Conservation (phyloP, 2,329 filamentous ascomycete species). For the Calonectria hongkongensis region DNA sequence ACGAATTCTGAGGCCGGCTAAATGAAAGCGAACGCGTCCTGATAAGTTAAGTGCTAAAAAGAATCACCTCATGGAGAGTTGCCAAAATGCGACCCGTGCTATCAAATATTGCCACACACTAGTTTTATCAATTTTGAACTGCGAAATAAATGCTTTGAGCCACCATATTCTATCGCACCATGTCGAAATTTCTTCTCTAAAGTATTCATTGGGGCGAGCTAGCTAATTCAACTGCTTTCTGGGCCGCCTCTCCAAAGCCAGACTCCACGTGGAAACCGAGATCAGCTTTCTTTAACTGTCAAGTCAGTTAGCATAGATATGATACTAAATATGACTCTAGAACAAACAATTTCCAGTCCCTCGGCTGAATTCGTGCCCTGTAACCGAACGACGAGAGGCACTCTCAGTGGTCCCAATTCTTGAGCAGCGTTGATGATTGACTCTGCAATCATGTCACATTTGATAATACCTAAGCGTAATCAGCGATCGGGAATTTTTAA, state of each 20-base stretch:
- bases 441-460: conserved; percentile 71
- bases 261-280: conserved; percentile 62
- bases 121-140: too few relatives aligned
- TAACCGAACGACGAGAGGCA: conserved; percentile 67
- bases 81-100: too few relatives aligned
- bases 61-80: too few relatives aligned
- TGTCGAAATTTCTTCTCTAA: too few relatives aligned
- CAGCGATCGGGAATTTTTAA: not conserved
- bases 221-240: conserved; percentile 59
- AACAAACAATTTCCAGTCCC: conserved; percentile 64
- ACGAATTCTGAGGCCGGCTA: too few relatives aligned
- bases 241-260: conserved; percentile 61
- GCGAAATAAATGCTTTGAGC: too few relatives aligned
- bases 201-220: not conserved
- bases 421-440: conserved; percentile 66
- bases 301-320: not conserved
- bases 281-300: conserved; percentile 59
- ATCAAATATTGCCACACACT: too few relatives aligned
- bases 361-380: conserved; percentile 68
- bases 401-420: conserved; percentile 59
- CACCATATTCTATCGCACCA: too few relatives aligned
- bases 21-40: too few relatives aligned
- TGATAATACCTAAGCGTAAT: conserved; percentile 63
- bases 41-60: too few relatives aligned
- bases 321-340: fast-evolving